Evolutionary conservation across 805 yeast species (phyloP), one percentile per base, ranked within the genome.

Genomic region (Priceomyces melissophilus): DNA sequence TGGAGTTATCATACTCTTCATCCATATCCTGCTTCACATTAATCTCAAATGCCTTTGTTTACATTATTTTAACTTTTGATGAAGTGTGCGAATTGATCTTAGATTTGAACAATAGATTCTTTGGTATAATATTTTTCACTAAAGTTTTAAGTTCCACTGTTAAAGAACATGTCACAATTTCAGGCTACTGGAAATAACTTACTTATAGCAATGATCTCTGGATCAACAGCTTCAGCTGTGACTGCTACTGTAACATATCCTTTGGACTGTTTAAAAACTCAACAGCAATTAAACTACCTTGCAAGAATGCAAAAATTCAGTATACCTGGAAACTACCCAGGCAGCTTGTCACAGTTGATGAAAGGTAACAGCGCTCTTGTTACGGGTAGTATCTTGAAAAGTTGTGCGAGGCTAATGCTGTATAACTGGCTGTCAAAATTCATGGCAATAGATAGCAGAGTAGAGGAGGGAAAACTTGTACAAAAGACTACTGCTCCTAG

Each of bases 331-430:
- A 64, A 59, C 45, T 54, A 53, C 36, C 61, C 71, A 2, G 46
- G 55, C 29, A 47, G 63, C 1, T 30, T 69, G 11, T 63, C 63
- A 2, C 75, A 69, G 32, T 37, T 67, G 14, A 65, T 56, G 53
- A 65, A 61, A 14, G 97, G 98, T 1, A 78, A 87, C 50, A 76
- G 85, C 38, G 87, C 95, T 0, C 61, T 88, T 44, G 84, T 87
- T 29, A 48, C 81, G 0, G 96, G 96, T 3, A 80, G 81, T 44
- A 73, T 87, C 1, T 53, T 81, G 40, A 90, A 89, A 60, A 82
- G 95, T 3, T 70, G 78, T 5, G 76, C 88, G 5, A 65, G 98
- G 42, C 80, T 90, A 53, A 67, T 81, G 17, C 75, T 84, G 37
- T 91, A 86, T 67, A 85, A 87, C 47, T 78, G 81, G 66, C 81